phyloP scores from a whole-genome alignment of 352 stramenopile genomes.

The Albugo candida region DNA sequence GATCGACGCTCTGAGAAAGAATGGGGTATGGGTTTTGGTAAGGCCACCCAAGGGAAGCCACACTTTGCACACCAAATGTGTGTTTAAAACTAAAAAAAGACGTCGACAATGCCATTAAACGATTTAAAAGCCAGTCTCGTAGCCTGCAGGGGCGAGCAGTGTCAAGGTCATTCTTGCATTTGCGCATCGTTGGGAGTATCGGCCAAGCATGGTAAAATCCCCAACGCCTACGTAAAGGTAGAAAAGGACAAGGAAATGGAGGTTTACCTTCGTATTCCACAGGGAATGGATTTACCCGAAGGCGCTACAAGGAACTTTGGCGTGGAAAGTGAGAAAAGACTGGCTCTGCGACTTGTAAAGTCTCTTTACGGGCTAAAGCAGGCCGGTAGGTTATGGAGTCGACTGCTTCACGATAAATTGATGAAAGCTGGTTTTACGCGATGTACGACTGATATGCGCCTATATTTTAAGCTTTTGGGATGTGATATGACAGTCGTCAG shows the following conservation, averaged over 20 bases:
- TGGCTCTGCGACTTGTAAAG: slow-evolving; percentile 1
- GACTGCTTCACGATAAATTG: slow-evolving; percentile 2
- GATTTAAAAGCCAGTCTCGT: slow-evolving; percentile 6
- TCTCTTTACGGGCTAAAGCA: slow-evolving; percentile 4
- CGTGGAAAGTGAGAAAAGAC: background rate
- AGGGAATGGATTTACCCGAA: background rate
- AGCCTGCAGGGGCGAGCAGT: slow-evolving; percentile 1
- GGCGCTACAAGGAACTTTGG: background rate
- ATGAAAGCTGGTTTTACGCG: background rate
- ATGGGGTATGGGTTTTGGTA: background rate
- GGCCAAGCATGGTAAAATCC: slow-evolving; percentile 1
- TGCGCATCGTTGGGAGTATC: background rate
- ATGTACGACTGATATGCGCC: background rate
- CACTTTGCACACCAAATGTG: slow-evolving; percentile 1
- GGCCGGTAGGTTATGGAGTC: slow-evolving; percentile 3
- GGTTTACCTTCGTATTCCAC: slow-evolving; percentile 3
- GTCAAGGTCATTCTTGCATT: slow-evolving; percentile 1
- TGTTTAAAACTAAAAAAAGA: slow-evolving; percentile 4
- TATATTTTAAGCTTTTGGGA: background rate
- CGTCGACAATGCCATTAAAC: background rate
- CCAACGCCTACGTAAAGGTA: slow-evolving; percentile 4
- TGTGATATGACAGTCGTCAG: background rate
- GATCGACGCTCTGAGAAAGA: background rate
- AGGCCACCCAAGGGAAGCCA: background rate
- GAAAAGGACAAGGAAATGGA: background rate